Base-by-base conservation (phyloP, 495 filamentous ascomycete species). In the Aspergillus diversus region DNA sequence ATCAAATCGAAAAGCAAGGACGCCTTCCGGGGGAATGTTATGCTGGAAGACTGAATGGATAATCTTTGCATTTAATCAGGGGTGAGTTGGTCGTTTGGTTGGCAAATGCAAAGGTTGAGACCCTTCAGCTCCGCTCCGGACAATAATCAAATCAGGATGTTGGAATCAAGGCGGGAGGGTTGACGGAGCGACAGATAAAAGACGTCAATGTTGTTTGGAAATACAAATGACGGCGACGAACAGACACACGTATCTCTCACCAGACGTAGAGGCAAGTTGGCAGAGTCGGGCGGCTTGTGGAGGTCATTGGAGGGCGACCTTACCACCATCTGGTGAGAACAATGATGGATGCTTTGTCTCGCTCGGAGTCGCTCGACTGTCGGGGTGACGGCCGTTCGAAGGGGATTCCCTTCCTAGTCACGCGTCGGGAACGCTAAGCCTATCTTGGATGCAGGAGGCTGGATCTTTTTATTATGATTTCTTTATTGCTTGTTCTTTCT, bases 391-490 rank as follows among this genome's bases (percentile, higher is more conserved):
- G 61, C 56, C 68, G 69, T 73, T 63, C 59, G 66, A 71, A 73
- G 72, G 71, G 71, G 69, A 68, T 64, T 63, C 67, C 69, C 61
- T 61, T 72, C 59, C 66, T 65, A 64, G 75, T 80, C 77, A 80
- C 77, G 77, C 77, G 77, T 80, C 77, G 74, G 75, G 52, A 53
- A 56, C 75, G 75, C 77, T 80, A 80, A 65, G 12, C 75, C 75
- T 47, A 48, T 69, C 67, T 60, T 33, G 68, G 58, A 53, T 15
- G 52, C 32, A 54, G 58, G 63, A 60, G 61, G 65, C 59, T 68
- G 66, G 68, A 52, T 47, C 33, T 57, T 15, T 59, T 57, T 49
- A 33, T 17, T 32, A 53, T 61, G 50, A 31, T 46, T 32, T 32
- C 17, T 33, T 65, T 55, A 33, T 57, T 52, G 16, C 43, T 35